Percentiles rank a stretch among this genome's conserved stretches.
These are phyloP conservation scores for Fusarium camptoceras DNA, from an alignment of 2,329 filamentous ascomycete genomes.

Conservation along the genomic window DNA sequence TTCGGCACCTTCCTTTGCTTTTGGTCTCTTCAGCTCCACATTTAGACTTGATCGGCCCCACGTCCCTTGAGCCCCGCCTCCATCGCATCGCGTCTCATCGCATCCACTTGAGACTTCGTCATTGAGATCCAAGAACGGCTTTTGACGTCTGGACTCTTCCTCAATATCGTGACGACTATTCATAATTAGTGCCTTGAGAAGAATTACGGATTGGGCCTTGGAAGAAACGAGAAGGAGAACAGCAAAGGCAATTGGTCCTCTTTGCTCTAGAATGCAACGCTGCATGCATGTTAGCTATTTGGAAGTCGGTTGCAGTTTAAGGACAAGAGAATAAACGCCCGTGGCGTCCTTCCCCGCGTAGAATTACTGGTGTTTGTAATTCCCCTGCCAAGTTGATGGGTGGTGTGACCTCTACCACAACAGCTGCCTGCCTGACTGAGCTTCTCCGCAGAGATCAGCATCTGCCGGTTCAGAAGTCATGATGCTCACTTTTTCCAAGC, in stretches of 20 bases:
- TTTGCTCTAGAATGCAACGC: neutral
- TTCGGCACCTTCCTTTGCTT: slow-evolving; percentile 35
- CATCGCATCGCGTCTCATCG: slow-evolving; percentile 1
- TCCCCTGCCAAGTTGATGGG: slow-evolving; percentile 38
- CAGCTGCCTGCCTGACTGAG: slow-evolving; percentile 6
- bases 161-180: neutral
- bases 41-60: slow-evolving; percentile 34
- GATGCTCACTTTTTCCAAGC: slow-evolving; percentile 32
- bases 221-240: neutral
- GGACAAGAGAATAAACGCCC: slow-evolving; percentile 14
- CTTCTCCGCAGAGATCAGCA: slow-evolving; percentile 36
- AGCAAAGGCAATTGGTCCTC: slow-evolving; percentile 7
- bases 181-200: neutral
- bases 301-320: slow-evolving; percentile 10
- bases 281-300: slow-evolving; percentile 19
- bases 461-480: slow-evolving; percentile 21
- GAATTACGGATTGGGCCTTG: neutral
- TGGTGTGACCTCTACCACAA: slow-evolving; percentile 35
- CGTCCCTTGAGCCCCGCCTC: slow-evolving; percentile 33
- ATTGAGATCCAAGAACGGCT: slow-evolving; percentile 26
- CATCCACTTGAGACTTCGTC: slow-evolving; percentile 35
- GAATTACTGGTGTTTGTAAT: slow-evolving; percentile 32
- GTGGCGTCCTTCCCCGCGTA: slow-evolving; percentile 32
- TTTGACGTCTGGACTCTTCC: slow-evolving; percentile 23
- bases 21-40: slow-evolving; percentile 9